Evolutionary conservation across 2,329 filamentous ascomycete genomes (phyloP), one percentile per base, ranked within the genome.

Genomic region (Colletotrichum sp.): DNA sequence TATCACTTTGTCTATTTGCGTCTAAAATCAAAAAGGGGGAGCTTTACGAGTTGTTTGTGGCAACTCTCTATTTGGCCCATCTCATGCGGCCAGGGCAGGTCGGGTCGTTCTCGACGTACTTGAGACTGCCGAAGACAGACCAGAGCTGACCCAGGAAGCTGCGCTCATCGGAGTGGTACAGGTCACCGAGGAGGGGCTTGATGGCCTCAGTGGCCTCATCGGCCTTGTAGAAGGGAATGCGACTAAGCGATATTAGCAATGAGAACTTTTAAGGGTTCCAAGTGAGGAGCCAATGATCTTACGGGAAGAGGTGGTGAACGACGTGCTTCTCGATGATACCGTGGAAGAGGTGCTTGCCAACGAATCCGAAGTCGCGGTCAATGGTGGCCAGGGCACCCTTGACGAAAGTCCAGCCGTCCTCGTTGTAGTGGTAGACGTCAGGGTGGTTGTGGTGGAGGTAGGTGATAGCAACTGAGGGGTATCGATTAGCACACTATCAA

Each of bases 361-460:
- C 87, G 82, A 91, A 91, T 16, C 91, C 91, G 66, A 92, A 90
- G 58, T 91, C 89, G 65, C 92, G 89, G 82, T 93, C 92, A 27
- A 93, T 86, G 3, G 92, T 93, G 13, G 90, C 88, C 22, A 90
- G 85, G 12, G 91, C 91, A 28, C 92, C 92, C 78, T 90, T 89
- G 78, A 90, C 86, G 79, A 90, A 93, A 34, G 89, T 92, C 91
- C 91, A 93, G 66, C 86, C 86, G 56, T 88, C 87, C 10, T 87
- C 85, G 34, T 87, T 86, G 82, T 90, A 92, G 79, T 92, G 88
- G 5, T 89, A 87, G 32, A 85, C 79, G 39, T 85, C 83, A n/a
- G 85, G 85, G 81, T 94, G 91, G 71, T 92, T 93, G 87, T 95
- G 93, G 84, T 95, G 93, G 25, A 95, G 91, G 84, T 94, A 95